Percentiles rank a stretch among this genome's conserved stretches.
These are phyloP conservation scores for Pythium brachiatum DNA, from an alignment of 352 stramenopile species.

Conservation along the genomic window DNA sequence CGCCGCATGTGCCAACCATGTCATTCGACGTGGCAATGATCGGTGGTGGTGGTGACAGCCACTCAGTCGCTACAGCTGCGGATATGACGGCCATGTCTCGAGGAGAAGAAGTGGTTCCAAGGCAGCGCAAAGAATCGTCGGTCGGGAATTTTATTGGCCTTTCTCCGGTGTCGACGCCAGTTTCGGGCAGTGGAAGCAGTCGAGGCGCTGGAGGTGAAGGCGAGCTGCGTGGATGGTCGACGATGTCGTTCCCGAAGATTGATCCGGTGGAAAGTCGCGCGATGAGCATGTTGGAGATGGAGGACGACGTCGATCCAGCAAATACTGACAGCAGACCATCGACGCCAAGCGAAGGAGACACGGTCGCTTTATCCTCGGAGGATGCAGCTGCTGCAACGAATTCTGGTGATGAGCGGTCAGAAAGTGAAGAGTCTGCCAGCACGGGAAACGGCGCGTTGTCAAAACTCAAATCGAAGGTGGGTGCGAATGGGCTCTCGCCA, in stretches of 20 bases:
- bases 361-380: background rate
- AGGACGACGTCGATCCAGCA: conserved; percentile 13
- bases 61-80: background rate
- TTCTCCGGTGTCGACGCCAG: conserved; percentile 9
- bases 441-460: conserved; percentile 20
- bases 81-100: background rate
- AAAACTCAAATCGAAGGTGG: background rate
- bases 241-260: conserved; percentile 32
- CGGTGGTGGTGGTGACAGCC: background rate
- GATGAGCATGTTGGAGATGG: conserved; percentile 15
- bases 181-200: conserved; percentile 9
- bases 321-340: background rate
- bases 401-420: background rate
- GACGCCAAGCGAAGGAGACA: background rate
- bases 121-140: conserved; percentile 12
- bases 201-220: background rate
- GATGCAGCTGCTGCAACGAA: background rate
- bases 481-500: conserved; percentile 29
- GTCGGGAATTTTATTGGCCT: conserved; percentile 15
- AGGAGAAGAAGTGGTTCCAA: conserved; percentile 9
- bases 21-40: conserved; percentile 31
- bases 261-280: conserved; percentile 37
- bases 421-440: conserved; percentile 11
- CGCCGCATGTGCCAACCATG: conserved; percentile 47
- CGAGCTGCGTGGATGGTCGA: conserved; percentile 17